A percentile compares a stretch with the other conserved stretches of the same genome.
Evolutionary conservation across 2,329 filamentous ascomycete genomes (phyloP).

Genomic region (Microcyclosporella mali): DNA sequence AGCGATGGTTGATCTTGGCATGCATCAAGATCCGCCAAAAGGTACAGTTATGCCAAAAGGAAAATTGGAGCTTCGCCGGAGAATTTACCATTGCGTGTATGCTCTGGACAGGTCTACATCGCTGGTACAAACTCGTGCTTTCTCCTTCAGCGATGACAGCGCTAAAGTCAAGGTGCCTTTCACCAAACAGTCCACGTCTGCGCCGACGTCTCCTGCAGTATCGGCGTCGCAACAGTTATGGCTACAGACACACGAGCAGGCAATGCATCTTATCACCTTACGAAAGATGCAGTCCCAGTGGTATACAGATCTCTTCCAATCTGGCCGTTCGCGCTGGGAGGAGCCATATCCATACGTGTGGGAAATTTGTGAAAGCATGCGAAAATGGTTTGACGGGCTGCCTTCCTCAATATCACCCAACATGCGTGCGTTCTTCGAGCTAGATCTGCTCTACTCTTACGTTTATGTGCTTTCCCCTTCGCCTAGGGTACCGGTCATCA

Average conservation of each 20-base stretch:
- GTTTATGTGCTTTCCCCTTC: slow-evolving; percentile 84
- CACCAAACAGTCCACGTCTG: slow-evolving; percentile 23
- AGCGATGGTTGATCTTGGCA: slow-evolving; percentile 79
- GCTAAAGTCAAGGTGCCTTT: slow-evolving; percentile 73
- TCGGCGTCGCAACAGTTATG: slow-evolving; percentile 37
- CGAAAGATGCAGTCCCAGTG: slow-evolving; percentile 80
- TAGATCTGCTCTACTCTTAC: slow-evolving; percentile 85
- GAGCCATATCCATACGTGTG: slow-evolving; percentile 68
- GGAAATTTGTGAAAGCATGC: slow-evolving; percentile 70
- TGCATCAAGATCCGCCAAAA: slow-evolving; percentile 82
- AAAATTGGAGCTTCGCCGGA: slow-evolving; percentile 69
- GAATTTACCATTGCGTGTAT: slow-evolving; percentile 87
- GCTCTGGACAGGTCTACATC: slow-evolving; percentile 84
- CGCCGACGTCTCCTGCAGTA: slow-evolving; percentile 18
- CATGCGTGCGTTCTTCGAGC: slow-evolving; percentile 71
- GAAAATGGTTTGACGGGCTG: slow-evolving; percentile 73
- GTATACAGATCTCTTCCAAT: slow-evolving; percentile 85
- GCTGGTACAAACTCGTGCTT: slow-evolving; percentile 77
- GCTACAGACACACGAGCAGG: slow-evolving; percentile 58
- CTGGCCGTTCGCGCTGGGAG: slow-evolving; percentile 60
- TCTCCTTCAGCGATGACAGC: slow-evolving; percentile 89
- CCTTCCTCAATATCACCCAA: slow-evolving; percentile 58
- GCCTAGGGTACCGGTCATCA: slow-evolving; percentile 63
- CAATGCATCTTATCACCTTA: slow-evolving; percentile 72
- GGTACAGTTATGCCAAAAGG: slow-evolving; percentile 61